Evolutionary conservation across 2,329 filamentous ascomycete species (phyloP).

Genomic region (Penicillium sumatraense): DNA sequence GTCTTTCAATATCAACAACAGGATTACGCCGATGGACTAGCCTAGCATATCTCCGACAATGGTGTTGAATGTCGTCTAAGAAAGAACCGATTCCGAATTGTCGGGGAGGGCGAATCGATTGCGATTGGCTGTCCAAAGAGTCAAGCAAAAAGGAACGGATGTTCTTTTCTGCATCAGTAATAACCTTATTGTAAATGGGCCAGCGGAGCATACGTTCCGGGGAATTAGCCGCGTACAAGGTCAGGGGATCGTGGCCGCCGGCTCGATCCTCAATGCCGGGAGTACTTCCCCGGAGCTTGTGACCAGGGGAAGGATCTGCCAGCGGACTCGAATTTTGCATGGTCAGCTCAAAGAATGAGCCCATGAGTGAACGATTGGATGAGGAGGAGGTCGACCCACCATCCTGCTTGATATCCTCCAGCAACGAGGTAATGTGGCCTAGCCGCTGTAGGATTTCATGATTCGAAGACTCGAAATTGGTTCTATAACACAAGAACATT

Average conservation of each 20-base stretch:
- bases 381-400: conserved; percentile 17
- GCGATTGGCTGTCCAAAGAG: conserved; percentile 22
- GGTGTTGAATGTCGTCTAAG: conserved; percentile 23
- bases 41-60: conserved; percentile 22
- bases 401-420: conserved; percentile 28
- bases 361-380: conserved; percentile 19
- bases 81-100: conserved; percentile 17
- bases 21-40: conserved; percentile 26
- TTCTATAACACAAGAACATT: conserved; percentile 10
- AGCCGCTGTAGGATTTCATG: conserved; percentile 26
- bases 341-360: conserved; percentile 20
- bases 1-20: conserved; percentile 23
- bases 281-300: conserved; percentile 5
- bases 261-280: conserved; percentile 18
- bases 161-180: conserved; percentile 27
- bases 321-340: conserved; percentile 19
- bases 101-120: conserved; percentile 9
- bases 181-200: conserved; percentile 26
- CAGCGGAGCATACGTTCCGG: conserved; percentile 29
- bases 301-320: conserved; percentile 14
- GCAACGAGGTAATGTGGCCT: conserved; percentile 24
- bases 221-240: conserved; percentile 27
- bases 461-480: conserved; percentile 22
- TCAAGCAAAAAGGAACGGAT: conserved; percentile 29
- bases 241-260: conserved; percentile 22